Evolutionary conservation across 2,329 filamentous ascomycete genomes (phyloP), one percentile per base, ranked within the genome.

Genomic region (Atkinsonella hypoxylon): DNA sequence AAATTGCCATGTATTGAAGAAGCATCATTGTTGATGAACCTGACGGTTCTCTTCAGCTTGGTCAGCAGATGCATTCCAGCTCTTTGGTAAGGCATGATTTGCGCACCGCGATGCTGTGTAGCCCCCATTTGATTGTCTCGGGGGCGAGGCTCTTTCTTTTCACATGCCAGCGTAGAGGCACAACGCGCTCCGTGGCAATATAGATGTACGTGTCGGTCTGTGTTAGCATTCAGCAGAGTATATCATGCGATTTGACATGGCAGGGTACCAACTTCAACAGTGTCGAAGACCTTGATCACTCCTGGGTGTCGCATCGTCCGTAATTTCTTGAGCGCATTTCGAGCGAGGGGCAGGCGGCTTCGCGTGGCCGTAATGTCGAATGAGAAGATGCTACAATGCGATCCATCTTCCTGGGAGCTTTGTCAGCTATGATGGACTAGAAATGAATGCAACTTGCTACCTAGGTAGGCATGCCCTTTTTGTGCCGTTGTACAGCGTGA

Each of bases 91-190:
- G 12, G 9, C 17, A 1, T 9, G 17, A 7, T 8, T 9, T 6
- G 13, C 15, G 53, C 73, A 89, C 86, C 57, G 93, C 89, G 56
- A 97, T 73, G 59, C 82, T 87, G 66, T 89, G 87, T 40, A 98
- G 69, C 0, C 93, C 93, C 93, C 93, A 98, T 80, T 96, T 98
- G 45, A 93, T 81, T 1, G 91, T 97, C 71, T 97, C 93, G 40
- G 89, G 83, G 53, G 82, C 89, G 54, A 97, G 67, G 63, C 87
- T 93, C 71, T 88, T 90, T 58, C 91, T 77, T 70, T 86, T 89
- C 45, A 94, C 83, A 61, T 94, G 84, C 93, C 93, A 97, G 58
- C 83, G 81, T 48, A 98, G 71, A 3, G 93, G 93, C 12, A 83
- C 82, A 10, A 98, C 74, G 56, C 90, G 81, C 71, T 98, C 93